Evolutionary conservation across 306 rosid genomes (phyloP).

Genomic region (Glycyrrhiza uralensis): DNA sequence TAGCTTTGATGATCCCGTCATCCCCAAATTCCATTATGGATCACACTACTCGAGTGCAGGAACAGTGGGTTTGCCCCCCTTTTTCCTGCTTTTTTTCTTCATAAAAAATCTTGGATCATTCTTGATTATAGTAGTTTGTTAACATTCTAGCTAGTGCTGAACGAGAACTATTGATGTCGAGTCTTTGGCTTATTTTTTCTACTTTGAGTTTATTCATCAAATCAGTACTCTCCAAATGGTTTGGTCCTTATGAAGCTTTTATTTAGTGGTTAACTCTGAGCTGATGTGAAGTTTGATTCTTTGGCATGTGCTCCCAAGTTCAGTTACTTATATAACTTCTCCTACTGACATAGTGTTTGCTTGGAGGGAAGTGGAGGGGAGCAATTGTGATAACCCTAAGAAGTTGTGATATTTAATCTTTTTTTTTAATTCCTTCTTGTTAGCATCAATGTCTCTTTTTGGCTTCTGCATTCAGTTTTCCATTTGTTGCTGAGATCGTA

Average conservation of each 20-base stretch:
- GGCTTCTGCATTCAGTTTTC: background rate
- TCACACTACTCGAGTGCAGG: constrained; percentile 99
- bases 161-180: background rate
- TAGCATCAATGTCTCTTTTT: background rate
- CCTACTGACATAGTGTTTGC: too few species aligned
- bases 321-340: background rate
- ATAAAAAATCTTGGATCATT: background rate
- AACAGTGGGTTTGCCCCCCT: constrained; percentile 57
- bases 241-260: background rate
- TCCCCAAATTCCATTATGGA: constrained; percentile 96
- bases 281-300: background rate
- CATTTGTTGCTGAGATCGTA: background rate
- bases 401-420: background rate
- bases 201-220: background rate
- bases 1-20: constrained; percentile 91
- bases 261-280: background rate
- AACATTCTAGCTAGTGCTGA: background rate
- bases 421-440: background rate
- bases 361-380: too few species aligned
- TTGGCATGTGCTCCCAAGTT: background rate
- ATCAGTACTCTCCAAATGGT: background rate
- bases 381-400: background rate
- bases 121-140: constrained; percentile 6
- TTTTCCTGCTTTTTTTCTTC: background rate
- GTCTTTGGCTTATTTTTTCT: background rate